Base-by-base conservation (phyloP, 805 yeast species). In the Kodamaea jinghongensis region DNA sequence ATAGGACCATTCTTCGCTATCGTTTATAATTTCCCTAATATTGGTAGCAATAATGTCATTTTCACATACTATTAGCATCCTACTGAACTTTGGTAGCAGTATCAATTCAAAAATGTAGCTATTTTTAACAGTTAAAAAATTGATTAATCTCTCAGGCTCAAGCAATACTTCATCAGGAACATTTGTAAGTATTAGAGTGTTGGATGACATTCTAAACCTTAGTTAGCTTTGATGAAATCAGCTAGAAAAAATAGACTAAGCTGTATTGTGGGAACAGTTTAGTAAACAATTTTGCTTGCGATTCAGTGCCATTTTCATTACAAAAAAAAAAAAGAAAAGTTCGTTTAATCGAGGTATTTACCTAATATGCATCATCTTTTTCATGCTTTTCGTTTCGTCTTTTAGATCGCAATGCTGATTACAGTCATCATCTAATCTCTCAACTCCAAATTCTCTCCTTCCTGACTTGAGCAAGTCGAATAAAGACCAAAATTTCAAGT, bases 401-500 rank as follows among this genome's bases (percentile, higher is more conserved):
- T 45, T 45, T 30, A 40, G 32, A 26, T 39, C 32, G 14, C 28
- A 37, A 23, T 40, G 38, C 17, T 44, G 43, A 34, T 46, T 47
- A 27, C 49, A 53, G 23, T 48, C 42, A 10, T 47, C 49, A 32
- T 42, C 46, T 25, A 41, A 31, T 34, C 51, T 42, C 23, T 48
- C 36, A 16, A 15, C 12, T 25, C 37, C 30, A 8, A 20, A 20
- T 16, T 38, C 61, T 26, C 54, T 45, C 27, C 53, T 48, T 17
- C 50, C 44, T 10, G 52, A 42, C 47, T 61, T 64, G 47, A 54
- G 54, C 44, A 60, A 44, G 53, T 91, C 96, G 61, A 89, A 91
- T 15, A 93, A 72, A 49, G 86, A 83, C 90, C 95, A 93, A 65
- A 93, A 93, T 65, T 93, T 91, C 56, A 93, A 73, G 63, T 89